phyloP scores from a whole-genome alignment of 2,329 filamentous ascomycete genomes.

The Rhynchosporium secalis region DNA sequence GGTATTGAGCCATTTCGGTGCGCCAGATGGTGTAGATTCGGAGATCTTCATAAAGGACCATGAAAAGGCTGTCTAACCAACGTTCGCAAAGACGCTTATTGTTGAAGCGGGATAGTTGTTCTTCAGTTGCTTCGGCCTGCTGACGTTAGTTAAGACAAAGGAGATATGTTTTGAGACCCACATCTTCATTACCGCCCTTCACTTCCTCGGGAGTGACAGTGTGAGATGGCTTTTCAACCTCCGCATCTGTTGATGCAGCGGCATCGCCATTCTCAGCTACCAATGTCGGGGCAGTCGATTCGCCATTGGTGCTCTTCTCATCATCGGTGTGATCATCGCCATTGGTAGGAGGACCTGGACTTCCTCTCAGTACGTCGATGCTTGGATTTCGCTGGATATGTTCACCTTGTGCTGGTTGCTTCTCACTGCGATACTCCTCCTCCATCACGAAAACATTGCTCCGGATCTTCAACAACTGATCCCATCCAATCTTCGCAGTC shows the following conservation, averaged over 20 bases:
- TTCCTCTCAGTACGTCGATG: slow-evolving; percentile 73
- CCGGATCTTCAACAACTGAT: slow-evolving; percentile 88
- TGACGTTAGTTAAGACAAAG: slow-evolving; percentile 31
- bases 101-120: slow-evolving; percentile 84
- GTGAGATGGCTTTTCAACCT: slow-evolving; percentile 77
- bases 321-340: slow-evolving; percentile 42
- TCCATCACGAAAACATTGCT: slow-evolving; percentile 99
- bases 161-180: slow-evolving; percentile 43
- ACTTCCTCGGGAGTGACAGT: slow-evolving; percentile 75
- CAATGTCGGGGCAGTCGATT: slow-evolving; percentile 31
- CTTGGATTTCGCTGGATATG: slow-evolving; percentile 68
- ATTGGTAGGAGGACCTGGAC: slow-evolving; percentile 57
- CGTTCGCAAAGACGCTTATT: slow-evolving; percentile 97
- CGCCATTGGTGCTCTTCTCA: slow-evolving; percentile 38
- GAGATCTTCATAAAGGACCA: slow-evolving; percentile 97
- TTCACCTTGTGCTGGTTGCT: slow-evolving; percentile 57
- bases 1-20: slow-evolving; percentile 94
- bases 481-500: slow-evolving; percentile 96
- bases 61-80: slow-evolving; percentile 98
- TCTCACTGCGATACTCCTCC: slow-evolving; percentile 93
- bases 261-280: slow-evolving; percentile 33
- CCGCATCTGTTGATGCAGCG: slow-evolving; percentile 32
- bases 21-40: slow-evolving; percentile 99
- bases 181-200: slow-evolving; percentile 73
- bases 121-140: slow-evolving; percentile 64